phyloP scores from a whole-genome alignment of 306 rosid species.

The Dryas alaskensis region DNA sequence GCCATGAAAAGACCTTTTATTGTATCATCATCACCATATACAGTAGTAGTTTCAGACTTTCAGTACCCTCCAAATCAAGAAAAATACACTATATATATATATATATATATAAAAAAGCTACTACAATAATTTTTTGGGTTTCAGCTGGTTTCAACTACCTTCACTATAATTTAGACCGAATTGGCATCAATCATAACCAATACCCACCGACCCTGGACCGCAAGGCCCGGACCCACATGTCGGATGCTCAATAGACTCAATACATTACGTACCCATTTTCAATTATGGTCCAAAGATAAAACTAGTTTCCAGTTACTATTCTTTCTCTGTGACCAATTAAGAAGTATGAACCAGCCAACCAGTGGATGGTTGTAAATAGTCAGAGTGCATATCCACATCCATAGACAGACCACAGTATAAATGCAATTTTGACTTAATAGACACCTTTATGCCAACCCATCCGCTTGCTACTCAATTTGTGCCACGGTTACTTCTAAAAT shows the following conservation, averaged over 20 bases:
- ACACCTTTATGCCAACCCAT: too few relatives aligned
- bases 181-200: conserved; percentile 24
- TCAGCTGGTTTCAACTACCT: conserved; percentile 29
- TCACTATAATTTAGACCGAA: conserved; percentile 10
- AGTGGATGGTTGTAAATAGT: neutral
- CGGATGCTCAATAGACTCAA: conserved; percentile 49
- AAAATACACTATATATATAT: too few relatives aligned
- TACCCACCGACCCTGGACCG: conserved; percentile 50
- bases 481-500: too few relatives aligned
- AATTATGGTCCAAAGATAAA: conserved; percentile 27
- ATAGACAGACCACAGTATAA: too few relatives aligned
- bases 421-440: too few relatives aligned
- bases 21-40: neutral
- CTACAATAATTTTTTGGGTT: neutral
- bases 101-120: too few relatives aligned
- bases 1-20: conserved; percentile 88
- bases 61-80: too few relatives aligned
- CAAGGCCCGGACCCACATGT: conserved; percentile 63
- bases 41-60: neutral
- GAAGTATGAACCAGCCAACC: neutral
- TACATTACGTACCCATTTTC: neutral
- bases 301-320: conserved; percentile 17
- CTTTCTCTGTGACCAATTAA: neutral
- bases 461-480: too few relatives aligned
- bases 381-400: too few relatives aligned